Evolutionary conservation across 2,329 filamentous ascomycete genomes (phyloP), one percentile per base, ranked within the genome.

Genomic region (Cercospora nicotianae): DNA sequence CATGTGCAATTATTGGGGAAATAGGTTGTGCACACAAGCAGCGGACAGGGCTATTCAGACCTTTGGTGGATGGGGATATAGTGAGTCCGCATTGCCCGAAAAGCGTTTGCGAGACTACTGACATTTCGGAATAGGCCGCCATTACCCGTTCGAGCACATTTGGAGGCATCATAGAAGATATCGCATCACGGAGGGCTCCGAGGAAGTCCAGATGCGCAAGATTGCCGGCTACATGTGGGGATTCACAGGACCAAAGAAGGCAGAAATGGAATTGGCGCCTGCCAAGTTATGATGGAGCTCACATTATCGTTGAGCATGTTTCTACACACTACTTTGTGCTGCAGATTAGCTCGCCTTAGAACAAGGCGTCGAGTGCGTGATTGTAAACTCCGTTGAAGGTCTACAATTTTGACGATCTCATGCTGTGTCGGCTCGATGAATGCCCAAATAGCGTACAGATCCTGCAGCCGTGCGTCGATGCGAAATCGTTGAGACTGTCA

Each of bases 1-100:
- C 64, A 89, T 89, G 87, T 89, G 87, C 77, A 89, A 89, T 73
- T 89, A 88, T 75, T 89, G 85, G 81, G 87, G 86, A 0, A 89
- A 89, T 73, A 79, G 87, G 39, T 76, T 89, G 42, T 87, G 85
- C 63, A 87, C 84, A 10, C 81, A 89, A 74, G 86, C 87, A 2
- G 87, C 87, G 2, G 87, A 90, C 74, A 80, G 84, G 31, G 87
- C 87, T 2, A 89, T 89, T 30, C 87, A 89, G 79, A 84, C 88
- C 10, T 83, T 87, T 73, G 87, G 87, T 6, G 86, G 86, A 0
- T 84, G 86, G 73, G 86, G 87, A 1, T 89, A 89, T 74, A 85
- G 82, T 63, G 12, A 65, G 58, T 63, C 36, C 18, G 10, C 28
- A 16, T 10, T 16, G 18, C 12, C 12, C 6, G 10, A 13, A 18